Percentiles rank a stretch among this genome's conserved stretches.
phyloP scores from a whole-genome alignment of 2,329 filamentous ascomycete genomes.

The Ophiocordyceps camponoti-saundersi region DNA sequence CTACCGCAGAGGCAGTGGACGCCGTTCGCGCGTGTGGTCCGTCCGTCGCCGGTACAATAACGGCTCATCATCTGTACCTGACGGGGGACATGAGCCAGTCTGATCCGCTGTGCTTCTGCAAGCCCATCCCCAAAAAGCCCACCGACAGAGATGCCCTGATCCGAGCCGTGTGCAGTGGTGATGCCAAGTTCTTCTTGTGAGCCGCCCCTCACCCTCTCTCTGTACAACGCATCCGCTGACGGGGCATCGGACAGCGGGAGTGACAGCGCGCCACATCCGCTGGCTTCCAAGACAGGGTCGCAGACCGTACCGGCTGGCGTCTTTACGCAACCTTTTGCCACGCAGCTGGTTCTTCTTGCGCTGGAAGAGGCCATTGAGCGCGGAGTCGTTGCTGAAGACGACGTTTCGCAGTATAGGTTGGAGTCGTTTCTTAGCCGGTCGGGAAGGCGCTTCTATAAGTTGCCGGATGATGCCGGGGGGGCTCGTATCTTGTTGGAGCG shows the following conservation, averaged over 20 bases:
- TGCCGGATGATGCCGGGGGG: not conserved
- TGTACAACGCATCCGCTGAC: not conserved
- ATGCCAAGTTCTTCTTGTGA: slow-evolving; percentile 47
- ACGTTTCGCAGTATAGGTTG: slow-evolving; percentile 37
- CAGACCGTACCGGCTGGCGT: slow-evolving; percentile 50
- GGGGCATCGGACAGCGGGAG: slow-evolving; percentile 18
- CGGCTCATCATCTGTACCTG: slow-evolving; percentile 71
- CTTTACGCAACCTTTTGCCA: slow-evolving; percentile 60
- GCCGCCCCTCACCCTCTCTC: not conserved
- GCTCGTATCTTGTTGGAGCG: not conserved
- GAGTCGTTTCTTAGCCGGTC: slow-evolving; percentile 35
- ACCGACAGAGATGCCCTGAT: slow-evolving; percentile 47
- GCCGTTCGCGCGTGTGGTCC: slow-evolving; percentile 62
- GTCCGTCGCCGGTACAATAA: slow-evolving; percentile 65
- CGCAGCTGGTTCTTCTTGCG: slow-evolving; percentile 43
- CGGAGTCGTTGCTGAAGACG: slow-evolving; percentile 29
- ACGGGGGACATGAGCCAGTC: slow-evolving; percentile 44
- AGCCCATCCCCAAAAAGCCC: slow-evolving; percentile 58
- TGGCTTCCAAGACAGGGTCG: slow-evolving; percentile 32
- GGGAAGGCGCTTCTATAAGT: slow-evolving; percentile 35
- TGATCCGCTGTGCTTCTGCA: slow-evolving; percentile 44
- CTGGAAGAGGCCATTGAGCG: slow-evolving; percentile 44
- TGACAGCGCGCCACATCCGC: slow-evolving; percentile 48
- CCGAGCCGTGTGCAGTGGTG: slow-evolving; percentile 39
- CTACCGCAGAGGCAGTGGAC: slow-evolving; percentile 63